Percentiles rank a stretch among this genome's conserved stretches.
phyloP scores from a whole-genome alignment of 23 red algal genomes.

The Gracilaria vermiculophylla region DNA sequence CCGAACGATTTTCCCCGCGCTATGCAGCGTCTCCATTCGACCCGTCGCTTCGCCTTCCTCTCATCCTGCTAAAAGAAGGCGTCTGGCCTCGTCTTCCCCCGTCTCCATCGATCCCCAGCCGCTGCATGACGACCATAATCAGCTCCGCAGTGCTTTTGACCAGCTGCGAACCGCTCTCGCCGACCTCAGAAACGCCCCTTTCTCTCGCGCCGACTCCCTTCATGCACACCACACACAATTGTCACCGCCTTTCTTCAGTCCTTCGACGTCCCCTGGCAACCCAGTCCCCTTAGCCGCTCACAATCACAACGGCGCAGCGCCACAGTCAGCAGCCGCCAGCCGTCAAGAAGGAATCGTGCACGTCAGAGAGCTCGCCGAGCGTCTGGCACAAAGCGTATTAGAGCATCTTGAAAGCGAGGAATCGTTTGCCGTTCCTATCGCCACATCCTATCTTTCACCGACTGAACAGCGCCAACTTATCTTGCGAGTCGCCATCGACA shows the following conservation, averaged over 20 bases:
- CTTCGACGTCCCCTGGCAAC: background rate
- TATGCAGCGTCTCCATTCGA: background rate
- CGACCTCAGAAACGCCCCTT: background rate
- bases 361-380: background rate
- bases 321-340: background rate
- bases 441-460: background rate
- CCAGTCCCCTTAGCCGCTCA: background rate
- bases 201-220: background rate
- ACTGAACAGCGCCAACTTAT: constrained; percentile 21
- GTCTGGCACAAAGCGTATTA: background rate
- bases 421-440: constrained; percentile 10
- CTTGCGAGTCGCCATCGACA: constrained; percentile 2
- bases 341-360: constrained; percentile 24
- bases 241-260: background rate
- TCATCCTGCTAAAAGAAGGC: background rate
- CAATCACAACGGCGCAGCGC: background rate
- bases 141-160: background rate
- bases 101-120: constrained; percentile 2
- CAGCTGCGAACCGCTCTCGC: background rate
- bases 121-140: constrained; percentile 1
- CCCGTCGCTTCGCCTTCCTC: background rate
- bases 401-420: constrained; percentile 32
- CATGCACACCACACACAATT: background rate
- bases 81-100: background rate
- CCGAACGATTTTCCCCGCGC: constrained; percentile 7